phyloP scores from a whole-genome alignment of 1,284 basidiomycete species.

The Trichosporon inkin region DNA sequence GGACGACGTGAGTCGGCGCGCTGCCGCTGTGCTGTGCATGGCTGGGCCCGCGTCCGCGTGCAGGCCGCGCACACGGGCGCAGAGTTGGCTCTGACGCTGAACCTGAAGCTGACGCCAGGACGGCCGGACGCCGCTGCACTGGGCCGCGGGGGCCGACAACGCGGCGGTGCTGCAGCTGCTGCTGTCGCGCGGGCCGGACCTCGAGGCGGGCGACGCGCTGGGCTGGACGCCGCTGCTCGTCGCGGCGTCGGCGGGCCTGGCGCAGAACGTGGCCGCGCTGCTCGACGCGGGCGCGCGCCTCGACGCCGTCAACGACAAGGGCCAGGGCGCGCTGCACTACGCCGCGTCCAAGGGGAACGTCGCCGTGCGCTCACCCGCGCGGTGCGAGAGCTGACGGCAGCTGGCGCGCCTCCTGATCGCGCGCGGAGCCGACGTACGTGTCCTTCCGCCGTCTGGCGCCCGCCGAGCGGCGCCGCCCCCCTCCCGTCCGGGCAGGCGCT shows the following conservation, averaged over 20 bases:
- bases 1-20: conserved; percentile 66
- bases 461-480: no score
- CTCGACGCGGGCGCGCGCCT: conserved; percentile 80
- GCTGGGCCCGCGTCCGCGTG: no score
- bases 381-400: conserved; percentile 54
- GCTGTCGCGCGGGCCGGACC: conserved; percentile 63
- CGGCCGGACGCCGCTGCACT: conserved; percentile 81
- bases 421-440: conserved; percentile 41
- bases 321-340: conserved; percentile 86
- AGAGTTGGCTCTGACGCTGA: not conserved
- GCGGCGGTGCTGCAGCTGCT: conserved; percentile 68
- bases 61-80: no score
- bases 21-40: no score
- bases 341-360: conserved; percentile 88
- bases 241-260: conserved; percentile 61
- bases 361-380: conserved; percentile 57
- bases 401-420: conserved; percentile 78
- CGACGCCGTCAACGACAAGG: conserved; percentile 76
- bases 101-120: conserved; percentile 57
- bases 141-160: conserved; percentile 71
- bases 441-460: not conserved
- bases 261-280: conserved; percentile 71
- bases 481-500: no score
- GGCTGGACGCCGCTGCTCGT: conserved; percentile 87
- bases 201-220: conserved; percentile 66